Conservation (phyloP, 2,329 filamentous ascomycete species). For the Aureobasidium sp. region DNA sequence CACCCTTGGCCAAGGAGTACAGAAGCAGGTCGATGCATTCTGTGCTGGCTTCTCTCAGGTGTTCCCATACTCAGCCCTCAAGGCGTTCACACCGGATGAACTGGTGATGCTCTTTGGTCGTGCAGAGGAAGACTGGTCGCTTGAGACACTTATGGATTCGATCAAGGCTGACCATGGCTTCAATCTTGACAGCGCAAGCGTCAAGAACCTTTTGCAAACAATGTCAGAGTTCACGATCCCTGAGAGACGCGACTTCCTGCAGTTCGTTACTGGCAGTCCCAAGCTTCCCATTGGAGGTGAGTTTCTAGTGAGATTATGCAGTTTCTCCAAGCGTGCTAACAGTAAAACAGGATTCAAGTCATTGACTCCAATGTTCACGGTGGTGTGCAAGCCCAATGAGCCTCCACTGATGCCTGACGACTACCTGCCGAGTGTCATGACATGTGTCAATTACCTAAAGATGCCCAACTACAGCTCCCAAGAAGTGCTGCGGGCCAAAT, state of each 20-base stretch:
- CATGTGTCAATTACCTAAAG: constrained; percentile 98
- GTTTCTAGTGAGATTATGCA: constrained; percentile 28
- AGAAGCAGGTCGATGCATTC: constrained; percentile 85
- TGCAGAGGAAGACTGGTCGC: constrained; percentile 91
- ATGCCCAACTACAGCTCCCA: constrained; percentile 85
- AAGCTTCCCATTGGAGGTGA: constrained; percentile 96
- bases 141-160: constrained; percentile 95
- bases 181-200: constrained; percentile 96
- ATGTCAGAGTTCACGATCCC: constrained; percentile 78
- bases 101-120: constrained; percentile 90
- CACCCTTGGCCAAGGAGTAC: constrained; percentile 83
- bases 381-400: constrained; percentile 98
- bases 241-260: constrained; percentile 85
- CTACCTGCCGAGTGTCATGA: constrained; percentile 99
- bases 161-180: constrained; percentile 98
- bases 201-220: constrained; percentile 83
- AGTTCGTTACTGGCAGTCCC: constrained; percentile 95
- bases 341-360: constrained; percentile 73
- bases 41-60: constrained; percentile 86
- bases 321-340: neutral
- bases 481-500: constrained; percentile 66
- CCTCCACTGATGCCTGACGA: constrained; percentile 89
- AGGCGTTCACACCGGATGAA: constrained; percentile 90
- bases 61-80: constrained; percentile 87
- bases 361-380: constrained; percentile 96